Evolutionary conservation across 1,284 basidiomycete species (phyloP).

Genomic region (Trichosporon faecale): DNA sequence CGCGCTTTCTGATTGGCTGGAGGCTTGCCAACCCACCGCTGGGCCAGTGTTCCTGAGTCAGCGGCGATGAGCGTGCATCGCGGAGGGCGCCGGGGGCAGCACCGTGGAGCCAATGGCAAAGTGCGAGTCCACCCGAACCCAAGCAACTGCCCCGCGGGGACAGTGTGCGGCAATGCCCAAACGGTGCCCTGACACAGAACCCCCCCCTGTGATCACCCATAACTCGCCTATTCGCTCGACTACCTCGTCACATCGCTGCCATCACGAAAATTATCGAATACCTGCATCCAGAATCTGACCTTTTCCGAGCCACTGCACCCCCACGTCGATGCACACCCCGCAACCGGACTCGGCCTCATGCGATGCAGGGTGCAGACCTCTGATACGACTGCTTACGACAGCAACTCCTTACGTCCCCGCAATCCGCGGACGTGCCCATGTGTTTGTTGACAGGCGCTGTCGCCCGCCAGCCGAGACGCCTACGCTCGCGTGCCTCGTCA

Average conservation of each 20-base stretch:
- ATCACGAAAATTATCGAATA: background rate
- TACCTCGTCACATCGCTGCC: background rate
- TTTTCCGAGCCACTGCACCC: background rate
- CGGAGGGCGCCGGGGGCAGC: background rate
- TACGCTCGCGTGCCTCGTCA: background rate
- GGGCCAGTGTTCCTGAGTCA: no score
- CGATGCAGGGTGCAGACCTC: background rate
- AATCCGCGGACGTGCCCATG: background rate
- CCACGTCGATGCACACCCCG: background rate
- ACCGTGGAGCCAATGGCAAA: background rate
- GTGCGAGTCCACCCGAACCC: background rate
- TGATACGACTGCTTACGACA: background rate
- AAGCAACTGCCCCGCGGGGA: background rate
- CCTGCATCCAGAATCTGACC: background rate
- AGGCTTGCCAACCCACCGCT: background rate
- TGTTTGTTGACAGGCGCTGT: background rate
- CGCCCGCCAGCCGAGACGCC: no score
- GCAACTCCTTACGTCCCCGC: background rate
- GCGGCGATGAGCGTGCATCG: background rate
- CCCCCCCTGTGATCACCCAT: background rate
- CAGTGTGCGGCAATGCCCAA: background rate
- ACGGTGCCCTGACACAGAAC: background rate
- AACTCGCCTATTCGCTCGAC: conserved; percentile 3
- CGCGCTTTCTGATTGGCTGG: background rate
- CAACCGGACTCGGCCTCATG: background rate